Base-by-base conservation (phyloP, 441 rosid genomes). In the Pelargonium myrrhifolium region DNA sequence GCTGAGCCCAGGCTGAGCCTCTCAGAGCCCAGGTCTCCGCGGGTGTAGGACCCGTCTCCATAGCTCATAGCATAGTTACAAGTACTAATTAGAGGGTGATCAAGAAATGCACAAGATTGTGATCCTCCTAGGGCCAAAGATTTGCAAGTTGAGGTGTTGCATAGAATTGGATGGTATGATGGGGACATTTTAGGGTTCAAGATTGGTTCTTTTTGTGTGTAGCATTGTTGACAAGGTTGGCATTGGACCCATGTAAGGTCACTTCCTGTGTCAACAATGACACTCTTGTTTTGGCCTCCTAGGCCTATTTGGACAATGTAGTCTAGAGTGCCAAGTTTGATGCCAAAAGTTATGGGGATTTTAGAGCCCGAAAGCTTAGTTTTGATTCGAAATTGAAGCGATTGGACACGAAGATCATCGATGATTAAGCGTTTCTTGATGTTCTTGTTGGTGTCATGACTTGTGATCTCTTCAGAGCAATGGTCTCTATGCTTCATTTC, bases 241-340 rank as follows among this genome's bases (percentile, higher is more conserved):
- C 99, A 93, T 69, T 91, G 99, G 59, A 93, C 89, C 99, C 97
- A 93, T 3, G 93, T 91, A 76, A 93, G 80, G 71, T 93, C 99
- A 64, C 99, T 93, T 65, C 99, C 99, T 0, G 96, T 93, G 70
- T 93, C 97, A 11, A 87, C 93, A 31, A 93, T 89, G 39, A 89
- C 83, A 28, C 79, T 86, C 87, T 84, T 77, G 42, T 86, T 84
- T 65, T 49, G 71, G 14, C 85, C 84, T 1, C 92, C 96, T 45
- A 93, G 22, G 39, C 78, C 79, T 31, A 93, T 74, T 35, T 85
- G 77, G 55, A 87, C 99, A 20, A 89, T 76, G 85, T 93, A 93
- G 78, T 93, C 91, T 14, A 93, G 72, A 15, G 88, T 87, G 64
- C 81, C 72, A n/a, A 91, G 86, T 62, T 77, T 83, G 31, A 82